These are phyloP conservation scores for Penicillium oxalicum DNA, from an alignment of 2,329 filamentous ascomycete genomes.

Conservation along the genomic window DNA sequence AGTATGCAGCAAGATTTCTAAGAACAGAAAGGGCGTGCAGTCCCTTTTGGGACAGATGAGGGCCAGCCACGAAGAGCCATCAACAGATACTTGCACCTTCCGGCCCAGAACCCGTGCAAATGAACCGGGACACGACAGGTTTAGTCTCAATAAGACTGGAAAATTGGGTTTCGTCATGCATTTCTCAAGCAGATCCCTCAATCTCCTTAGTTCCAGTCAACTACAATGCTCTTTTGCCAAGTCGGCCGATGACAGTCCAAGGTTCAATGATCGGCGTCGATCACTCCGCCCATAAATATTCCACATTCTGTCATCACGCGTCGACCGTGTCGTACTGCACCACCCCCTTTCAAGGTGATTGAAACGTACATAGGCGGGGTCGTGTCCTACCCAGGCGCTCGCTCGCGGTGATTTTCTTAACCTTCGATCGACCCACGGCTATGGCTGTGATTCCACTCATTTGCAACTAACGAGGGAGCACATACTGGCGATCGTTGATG, in stretches of 20 bases:
- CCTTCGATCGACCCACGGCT: constrained; percentile 6
- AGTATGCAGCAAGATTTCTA: not conserved
- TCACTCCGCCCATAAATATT: constrained; percentile 18
- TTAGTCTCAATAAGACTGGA: no score
- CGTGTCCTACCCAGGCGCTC: constrained; percentile 16
- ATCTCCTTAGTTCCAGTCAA: not conserved
- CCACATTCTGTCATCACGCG: constrained; percentile 25
- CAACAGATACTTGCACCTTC: not conserved
- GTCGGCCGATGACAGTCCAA: constrained; percentile 10
- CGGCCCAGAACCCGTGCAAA: no score
- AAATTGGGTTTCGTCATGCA: no score
- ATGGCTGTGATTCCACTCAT: constrained; percentile 14
- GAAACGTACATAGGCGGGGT: constrained; percentile 17
- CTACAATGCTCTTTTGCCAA: constrained; percentile 9
- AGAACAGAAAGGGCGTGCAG: constrained; percentile 1
- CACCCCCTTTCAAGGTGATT: constrained; percentile 17
- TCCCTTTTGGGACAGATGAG: not conserved
- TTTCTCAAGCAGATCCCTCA: not conserved
- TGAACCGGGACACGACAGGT: no score
- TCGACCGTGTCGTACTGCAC: constrained; percentile 20
- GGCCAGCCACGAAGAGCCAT: not conserved
- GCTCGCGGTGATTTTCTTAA: constrained; percentile 7
- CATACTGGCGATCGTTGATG: constrained; percentile 8
- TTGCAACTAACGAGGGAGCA: constrained; percentile 9
- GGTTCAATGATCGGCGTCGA: constrained; percentile 24